A percentile compares a stretch with the other conserved stretches of the same genome.
These are phyloP conservation scores for Fennellomyces sp. DNA, from an alignment of 371 early-diverging fungal genomes.

Conservation along the genomic window DNA sequence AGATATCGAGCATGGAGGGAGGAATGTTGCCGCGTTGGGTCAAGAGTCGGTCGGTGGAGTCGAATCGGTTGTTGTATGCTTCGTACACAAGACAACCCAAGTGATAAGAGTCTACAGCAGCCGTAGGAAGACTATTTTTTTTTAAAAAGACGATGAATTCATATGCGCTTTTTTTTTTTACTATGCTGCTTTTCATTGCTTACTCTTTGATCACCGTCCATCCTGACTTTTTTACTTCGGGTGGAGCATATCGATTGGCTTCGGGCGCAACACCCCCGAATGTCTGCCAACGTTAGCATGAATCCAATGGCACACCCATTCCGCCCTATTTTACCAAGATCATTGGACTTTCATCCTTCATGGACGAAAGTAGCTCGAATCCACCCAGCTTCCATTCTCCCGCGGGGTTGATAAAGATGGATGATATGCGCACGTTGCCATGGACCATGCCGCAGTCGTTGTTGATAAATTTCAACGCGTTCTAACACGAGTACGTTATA, in stretches of 20 bases:
- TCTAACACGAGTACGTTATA: slow-evolving; percentile 42
- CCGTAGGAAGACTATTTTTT: slow-evolving; percentile 36
- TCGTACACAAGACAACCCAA: slow-evolving; percentile 82
- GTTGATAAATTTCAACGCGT: slow-evolving; percentile 85
- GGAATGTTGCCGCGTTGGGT: slow-evolving; percentile 67
- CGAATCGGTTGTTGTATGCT: slow-evolving; percentile 73
- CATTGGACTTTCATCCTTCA: slow-evolving; percentile 73
- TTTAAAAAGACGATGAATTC: background rate
- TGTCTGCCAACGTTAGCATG: no score
- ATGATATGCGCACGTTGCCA: slow-evolving; percentile 77
- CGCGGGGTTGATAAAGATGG: slow-evolving; percentile 84
- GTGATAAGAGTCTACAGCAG: slow-evolving; percentile 79
- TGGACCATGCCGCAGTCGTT: slow-evolving; percentile 87
- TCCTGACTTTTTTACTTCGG: slow-evolving; percentile 71
- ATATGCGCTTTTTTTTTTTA: background rate
- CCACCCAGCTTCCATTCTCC: slow-evolving; percentile 97
- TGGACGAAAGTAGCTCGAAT: slow-evolving; percentile 76
- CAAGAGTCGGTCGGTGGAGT: slow-evolving; percentile 63
- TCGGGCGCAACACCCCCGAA: slow-evolving; percentile 73
- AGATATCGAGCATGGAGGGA: slow-evolving; percentile 50
- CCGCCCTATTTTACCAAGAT: slow-evolving; percentile 49
- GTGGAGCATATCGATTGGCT: slow-evolving; percentile 70
- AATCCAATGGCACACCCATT: background rate
- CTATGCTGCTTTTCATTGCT: slow-evolving; percentile 15
- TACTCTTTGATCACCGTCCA: slow-evolving; percentile 74